Base-by-base conservation (phyloP, 2,329 filamentous ascomycete genomes). In the Exophiala calicioides region DNA sequence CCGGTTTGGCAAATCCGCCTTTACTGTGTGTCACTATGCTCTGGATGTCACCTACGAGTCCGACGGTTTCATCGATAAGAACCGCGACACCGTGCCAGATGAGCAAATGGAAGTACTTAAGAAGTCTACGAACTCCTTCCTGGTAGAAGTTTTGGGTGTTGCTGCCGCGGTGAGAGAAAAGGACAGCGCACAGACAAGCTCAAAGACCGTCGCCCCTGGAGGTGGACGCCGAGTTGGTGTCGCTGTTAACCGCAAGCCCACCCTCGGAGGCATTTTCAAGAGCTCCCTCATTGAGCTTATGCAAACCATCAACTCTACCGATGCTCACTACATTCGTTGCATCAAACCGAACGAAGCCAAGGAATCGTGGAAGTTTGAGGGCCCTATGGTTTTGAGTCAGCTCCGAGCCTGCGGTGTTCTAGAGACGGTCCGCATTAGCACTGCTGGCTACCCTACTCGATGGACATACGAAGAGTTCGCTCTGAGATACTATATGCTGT, bases 401-500 rank as follows among this genome's bases (percentile, higher is more conserved):
- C 77, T 98, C 61, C 85, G 94, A 69, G 93, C 93, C 71, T 98
- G 93, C 72, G 93, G 93, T 90, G 94, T 98, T 27, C 80, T 98
- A 48, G 93, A 98, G 72, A 98, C 93, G 3, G 93, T 98, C 47
- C 84, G 93, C 65, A 98, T 98, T 69, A 95, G 90, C 72, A 94
- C 88, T 66, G 93, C 93, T 55, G 93, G 93, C 53, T 98, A 98
- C 65, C 93, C 93, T 12, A 97, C 93, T 34, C 80, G 93, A 65
- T 98, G 93, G 94, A 97, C 93, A 0, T 98, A 96, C 65, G 93
- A 98, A 65, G 93, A 98, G 66, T 98, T 98, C 68, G 93, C 93
- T 13, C 76, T 96, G 50, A 84, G 93, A 52, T 98, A 98, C 74
- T 98, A 98, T 75, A 96, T 98, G 89, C 77, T 98, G 55, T 88